These are phyloP conservation scores for Leccinum barrowsii DNA, from an alignment of 768 basidiomycete species.

Conservation along the genomic window DNA sequence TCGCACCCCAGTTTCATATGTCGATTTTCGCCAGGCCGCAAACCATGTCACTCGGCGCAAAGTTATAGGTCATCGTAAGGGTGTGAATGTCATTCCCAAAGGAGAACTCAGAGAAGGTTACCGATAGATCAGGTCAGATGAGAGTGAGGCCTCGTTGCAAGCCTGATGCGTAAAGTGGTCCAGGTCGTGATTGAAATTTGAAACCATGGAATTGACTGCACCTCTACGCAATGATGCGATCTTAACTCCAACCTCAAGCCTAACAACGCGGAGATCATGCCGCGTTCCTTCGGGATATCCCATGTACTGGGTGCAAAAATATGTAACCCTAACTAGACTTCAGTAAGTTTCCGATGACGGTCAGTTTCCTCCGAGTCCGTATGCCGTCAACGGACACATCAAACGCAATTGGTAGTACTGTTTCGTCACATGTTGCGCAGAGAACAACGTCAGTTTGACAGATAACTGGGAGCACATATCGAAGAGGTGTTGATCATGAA, in stretches of 20 bases:
- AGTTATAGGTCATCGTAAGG: background rate
- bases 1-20: conserved; percentile 1
- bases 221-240: background rate
- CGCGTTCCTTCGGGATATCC: conserved; percentile 30
- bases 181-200: conserved; percentile 1
- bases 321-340: background rate
- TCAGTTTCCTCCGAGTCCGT: background rate
- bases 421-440: conserved; percentile 17
- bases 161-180: conserved; percentile 2
- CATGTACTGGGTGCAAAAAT: conserved; percentile 21
- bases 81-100: background rate
- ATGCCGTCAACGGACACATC: conserved; percentile 42
- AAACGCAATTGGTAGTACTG: conserved; percentile 39
- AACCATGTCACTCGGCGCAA: conserved; percentile 1
- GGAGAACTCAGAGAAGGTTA: conserved; percentile 3
- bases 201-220: conserved; percentile 1
- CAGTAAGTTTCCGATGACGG: background rate
- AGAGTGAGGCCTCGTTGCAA: background rate
- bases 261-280: conserved; percentile 30
- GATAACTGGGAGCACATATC: conserved; percentile 21
- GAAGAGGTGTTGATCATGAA: conserved; percentile 43
- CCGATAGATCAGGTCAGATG: conserved; percentile 4
- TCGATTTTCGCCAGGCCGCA: conserved; percentile 1
- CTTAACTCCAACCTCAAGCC: conserved; percentile 25
- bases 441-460: conserved; percentile 14